Base-by-base conservation (phyloP, 768 basidiomycete species). In the Asterophora parasitica region DNA sequence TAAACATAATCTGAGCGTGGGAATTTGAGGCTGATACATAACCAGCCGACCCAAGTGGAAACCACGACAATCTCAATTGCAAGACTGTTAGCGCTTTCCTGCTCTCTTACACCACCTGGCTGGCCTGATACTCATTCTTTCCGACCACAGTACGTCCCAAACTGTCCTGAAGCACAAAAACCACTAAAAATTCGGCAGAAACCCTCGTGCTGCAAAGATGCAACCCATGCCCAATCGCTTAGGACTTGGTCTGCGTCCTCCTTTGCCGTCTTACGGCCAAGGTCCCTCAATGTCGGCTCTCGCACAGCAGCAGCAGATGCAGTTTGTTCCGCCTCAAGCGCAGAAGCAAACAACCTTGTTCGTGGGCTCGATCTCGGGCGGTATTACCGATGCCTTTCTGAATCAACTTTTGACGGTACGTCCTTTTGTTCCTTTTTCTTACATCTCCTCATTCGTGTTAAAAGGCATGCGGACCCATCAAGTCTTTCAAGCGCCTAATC, bases 281-380 rank as follows among this genome's bases (percentile, higher is more conserved):
- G 89, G 90, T 58, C 89, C 89, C 75, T 89, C 89, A 77, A 88
- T 92, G 62, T 84, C 83, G 66, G 85, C 88, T 72, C 85, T 91
- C 65, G 87, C 89, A 74, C 82, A 86, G 75, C 87, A 90, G 75
- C 85, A 89, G 55, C 83, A 79, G 55, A 81, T 81, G 65, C 77
- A 81, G 33, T 85, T 79, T 62, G 74, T 78, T 46, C 80, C 81
- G 3, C 82, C 82, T n/a, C 79, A 77, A 64, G 67, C 69, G 11
- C 83, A 82, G 54, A 92, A 85, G 57, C 76, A 81, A 51, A 80
- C 84, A 0, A 82, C 81, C 0, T 73, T 95, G 2, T 97, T 96
- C 57, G 83, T 97, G n/a, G 93, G 93, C 8, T 89, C 91, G 51
- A 97, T 97, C 66, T 91, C 93, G 4, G 89, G 90, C 27, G 93